Evolutionary conservation across 1,139 yeast genomes (phyloP), one percentile per base, ranked within the genome.

Genomic region (Debaryomycetaceae sp.): DNA sequence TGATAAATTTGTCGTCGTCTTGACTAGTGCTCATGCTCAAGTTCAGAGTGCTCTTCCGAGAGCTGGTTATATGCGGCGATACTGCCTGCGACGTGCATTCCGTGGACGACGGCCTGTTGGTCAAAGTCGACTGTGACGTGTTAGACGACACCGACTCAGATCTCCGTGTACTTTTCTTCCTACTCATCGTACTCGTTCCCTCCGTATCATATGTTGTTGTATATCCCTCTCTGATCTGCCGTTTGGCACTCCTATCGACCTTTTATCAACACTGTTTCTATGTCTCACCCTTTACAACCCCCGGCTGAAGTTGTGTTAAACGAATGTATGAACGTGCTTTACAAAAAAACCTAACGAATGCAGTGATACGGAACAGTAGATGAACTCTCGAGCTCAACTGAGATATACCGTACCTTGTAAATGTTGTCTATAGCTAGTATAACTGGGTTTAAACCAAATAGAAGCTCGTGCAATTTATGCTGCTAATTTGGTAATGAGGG

Each of bases 1-100:
- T 63, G 32, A 67, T 59, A 17, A 63, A 47, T 33, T 55, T 52
- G 40, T 64, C 69, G 40, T 52, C 48, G 17, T 53, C 50, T 7
- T 36, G 38, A 13, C 40, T 22, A 24, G 26, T 8, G 11, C 26
- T 11, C 26, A 22, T 22, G 26, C 11, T 22, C 11, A 22, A 8
- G 11, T 22, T 22, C 26, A 22, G 26, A 8, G 26, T 8, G 26
- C 26, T 22, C 26, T 22, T 22, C 11, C 26, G 7, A 11, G 26
- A 22, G 26, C 26, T 22, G 11, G 26, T 8, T 22, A 22, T 22
- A 11, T 22, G 39, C 14, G 45, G 35, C 5, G 49, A 41, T 30
- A 22, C 26, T 8, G 26, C 26, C 26, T 22, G 26, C 3, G 26
- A 22, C 2, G 26, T 22, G 11, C 26, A 22, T 3, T 8, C 26